Evolutionary conservation across 306 rosid species (phyloP).

Genomic region (Cajanus cajan): DNA sequence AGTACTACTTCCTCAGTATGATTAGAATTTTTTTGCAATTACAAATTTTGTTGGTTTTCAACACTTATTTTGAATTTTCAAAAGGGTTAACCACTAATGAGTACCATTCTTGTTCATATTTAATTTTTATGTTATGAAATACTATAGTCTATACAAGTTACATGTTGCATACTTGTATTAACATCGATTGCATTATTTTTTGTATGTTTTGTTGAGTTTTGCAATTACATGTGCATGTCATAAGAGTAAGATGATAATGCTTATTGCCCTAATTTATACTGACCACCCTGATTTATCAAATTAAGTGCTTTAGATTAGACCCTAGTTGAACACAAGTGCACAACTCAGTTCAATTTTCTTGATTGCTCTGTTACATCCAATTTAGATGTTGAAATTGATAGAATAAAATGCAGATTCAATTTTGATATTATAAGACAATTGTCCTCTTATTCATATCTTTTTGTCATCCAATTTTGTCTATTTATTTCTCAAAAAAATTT

Average conservation of each 20-base stretch:
- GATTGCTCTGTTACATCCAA: background rate
- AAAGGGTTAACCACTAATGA: background rate
- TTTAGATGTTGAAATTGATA: background rate
- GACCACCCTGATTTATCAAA: background rate
- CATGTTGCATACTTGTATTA: background rate
- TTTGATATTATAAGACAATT: background rate
- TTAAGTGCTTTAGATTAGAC: background rate
- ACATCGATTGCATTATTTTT: background rate
- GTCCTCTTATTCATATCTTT: background rate
- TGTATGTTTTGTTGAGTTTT: background rate
- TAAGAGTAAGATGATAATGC: background rate
- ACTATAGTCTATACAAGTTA: background rate
- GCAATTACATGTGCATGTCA: background rate
- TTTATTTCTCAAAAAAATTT: background rate
- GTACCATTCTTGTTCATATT: slow-evolving; percentile 3
- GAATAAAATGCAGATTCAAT: background rate
- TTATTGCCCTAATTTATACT: background rate
- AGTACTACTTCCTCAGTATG: background rate
- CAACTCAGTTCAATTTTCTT: background rate
- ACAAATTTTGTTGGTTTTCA: background rate
- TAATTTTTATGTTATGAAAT: slow-evolving; percentile 5
- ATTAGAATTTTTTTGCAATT: background rate
- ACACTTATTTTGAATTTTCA: background rate
- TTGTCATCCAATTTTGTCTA: background rate
- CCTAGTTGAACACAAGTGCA: background rate